phyloP scores from a whole-genome alignment of 305 asterid genomes.

The Solanum hybrid region DNA sequence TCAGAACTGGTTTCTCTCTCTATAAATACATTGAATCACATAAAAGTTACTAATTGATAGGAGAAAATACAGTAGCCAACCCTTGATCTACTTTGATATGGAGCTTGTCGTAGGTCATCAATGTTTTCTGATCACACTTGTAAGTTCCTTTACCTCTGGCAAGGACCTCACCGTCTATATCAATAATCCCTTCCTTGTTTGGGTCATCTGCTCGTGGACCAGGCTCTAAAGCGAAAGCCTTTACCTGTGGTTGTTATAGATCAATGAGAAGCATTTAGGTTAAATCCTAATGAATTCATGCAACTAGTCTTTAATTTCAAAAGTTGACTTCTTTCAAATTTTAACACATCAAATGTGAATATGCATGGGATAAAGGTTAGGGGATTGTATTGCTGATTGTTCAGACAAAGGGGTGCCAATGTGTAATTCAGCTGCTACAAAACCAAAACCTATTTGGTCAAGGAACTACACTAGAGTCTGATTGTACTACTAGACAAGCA shows the following conservation, averaged over 20 bases:
- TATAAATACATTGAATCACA: not conserved
- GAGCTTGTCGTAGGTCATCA: slow-evolving; percentile 67
- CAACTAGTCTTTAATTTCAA: not conserved
- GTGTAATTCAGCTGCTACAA: not conserved
- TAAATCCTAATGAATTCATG: not conserved
- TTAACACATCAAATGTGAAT: not conserved
- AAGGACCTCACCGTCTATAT: slow-evolving; percentile 87
- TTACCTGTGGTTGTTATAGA: slow-evolving; percentile 45
- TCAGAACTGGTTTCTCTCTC: not conserved
- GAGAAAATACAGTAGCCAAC: slow-evolving; percentile 78
- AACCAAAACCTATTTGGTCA: not conserved
- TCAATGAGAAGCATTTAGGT: slow-evolving; percentile 1
- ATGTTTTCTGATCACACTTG: slow-evolving; percentile 50
- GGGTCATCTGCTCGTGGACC: slow-evolving; percentile 46
- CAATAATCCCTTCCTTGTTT: slow-evolving; percentile 65
- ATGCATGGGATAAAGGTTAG: not conserved
- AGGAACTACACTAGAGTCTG: not conserved
- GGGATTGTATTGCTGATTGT: not conserved
- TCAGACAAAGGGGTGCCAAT: not conserved
- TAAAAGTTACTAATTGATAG: slow-evolving; percentile 15
- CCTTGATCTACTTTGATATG: slow-evolving; percentile 69
- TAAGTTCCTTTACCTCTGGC: slow-evolving; percentile 80
- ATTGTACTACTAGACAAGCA: not conserved
- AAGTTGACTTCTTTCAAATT: not conserved
- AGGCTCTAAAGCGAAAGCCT: slow-evolving; percentile 73